Evolutionary conservation across 2,329 filamentous ascomycete genomes (phyloP).

Genomic region (Coniella lustricola): DNA sequence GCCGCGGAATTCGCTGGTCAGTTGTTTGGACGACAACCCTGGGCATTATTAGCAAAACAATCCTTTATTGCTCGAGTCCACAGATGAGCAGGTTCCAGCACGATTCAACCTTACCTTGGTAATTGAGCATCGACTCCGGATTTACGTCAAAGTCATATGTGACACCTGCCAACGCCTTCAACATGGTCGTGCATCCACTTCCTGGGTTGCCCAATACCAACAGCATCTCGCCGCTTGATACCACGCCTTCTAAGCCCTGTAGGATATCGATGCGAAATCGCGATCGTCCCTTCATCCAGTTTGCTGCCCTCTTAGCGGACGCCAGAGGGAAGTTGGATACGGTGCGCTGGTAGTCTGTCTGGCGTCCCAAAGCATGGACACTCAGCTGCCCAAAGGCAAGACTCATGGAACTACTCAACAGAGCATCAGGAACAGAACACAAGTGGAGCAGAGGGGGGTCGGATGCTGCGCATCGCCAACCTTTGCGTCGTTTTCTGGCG

Average conservation of each 20-base stretch:
- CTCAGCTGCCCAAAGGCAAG: neutral
- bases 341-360: neutral
- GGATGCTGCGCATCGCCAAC: too few relatives aligned
- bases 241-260: neutral
- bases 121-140: too few relatives aligned
- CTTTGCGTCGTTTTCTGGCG: too few relatives aligned
- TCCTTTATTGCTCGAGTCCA: too few relatives aligned
- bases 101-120: too few relatives aligned
- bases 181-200: conserved; percentile 38
- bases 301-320: neutral
- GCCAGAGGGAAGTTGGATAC: neutral
- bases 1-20: conserved; percentile 23
- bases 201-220: conserved; percentile 63
- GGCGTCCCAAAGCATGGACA: neutral
- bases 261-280: neutral
- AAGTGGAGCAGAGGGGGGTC: too few relatives aligned
- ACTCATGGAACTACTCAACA: neutral
- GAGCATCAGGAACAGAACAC: too few relatives aligned
- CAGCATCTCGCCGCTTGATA: conserved; percentile 54
- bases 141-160: too few relatives aligned
- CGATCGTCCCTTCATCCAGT: neutral
- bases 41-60: too few relatives aligned
- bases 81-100: too few relatives aligned
- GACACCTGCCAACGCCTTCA: conserved; percentile 65
- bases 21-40: too few relatives aligned